These are phyloP conservation scores for Cytospora schulzeri DNA, from an alignment of 2,329 filamentous ascomycete genomes.

Conservation along the genomic window DNA sequence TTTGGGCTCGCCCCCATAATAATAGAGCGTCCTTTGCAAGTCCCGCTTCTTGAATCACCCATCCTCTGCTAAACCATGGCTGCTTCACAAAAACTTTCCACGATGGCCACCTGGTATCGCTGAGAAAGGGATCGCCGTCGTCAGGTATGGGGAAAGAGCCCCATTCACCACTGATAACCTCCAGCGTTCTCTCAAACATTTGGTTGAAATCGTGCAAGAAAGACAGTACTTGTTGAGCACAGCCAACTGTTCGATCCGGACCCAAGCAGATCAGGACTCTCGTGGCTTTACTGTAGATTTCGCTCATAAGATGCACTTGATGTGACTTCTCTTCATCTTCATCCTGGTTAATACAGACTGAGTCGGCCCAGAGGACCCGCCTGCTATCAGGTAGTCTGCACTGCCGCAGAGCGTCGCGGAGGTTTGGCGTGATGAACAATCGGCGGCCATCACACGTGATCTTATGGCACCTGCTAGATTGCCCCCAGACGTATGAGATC, in stretches of 20 bases:
- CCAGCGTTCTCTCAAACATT: background rate
- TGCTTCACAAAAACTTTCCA: background rate
- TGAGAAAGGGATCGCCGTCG: background rate
- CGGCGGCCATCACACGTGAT: background rate
- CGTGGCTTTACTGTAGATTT: background rate
- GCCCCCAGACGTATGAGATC: slow-evolving; percentile 15
- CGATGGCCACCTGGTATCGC: background rate
- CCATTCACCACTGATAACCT: background rate
- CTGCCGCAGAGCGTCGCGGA: slow-evolving; percentile 1
- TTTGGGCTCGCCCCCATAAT: background rate
- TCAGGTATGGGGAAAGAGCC: background rate
- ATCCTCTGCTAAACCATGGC: slow-evolving; percentile 2
- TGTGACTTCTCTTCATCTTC: slow-evolving; percentile 3
- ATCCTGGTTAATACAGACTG: slow-evolving; percentile 2
- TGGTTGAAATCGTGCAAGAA: background rate
- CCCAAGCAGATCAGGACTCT: slow-evolving; percentile 4
- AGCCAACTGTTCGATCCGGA: background rate
- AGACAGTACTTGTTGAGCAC: background rate
- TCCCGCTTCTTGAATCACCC: slow-evolving; percentile 7
- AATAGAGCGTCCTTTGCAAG: background rate
- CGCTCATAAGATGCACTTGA: background rate
- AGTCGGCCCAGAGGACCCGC: slow-evolving; percentile 1
- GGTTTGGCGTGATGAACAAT: background rate
- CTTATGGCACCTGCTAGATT: background rate
- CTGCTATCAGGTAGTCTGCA: background rate